Evolutionary conservation across 2,329 filamentous ascomycete genomes (phyloP).

Genomic region (Basipetospora chlamydospora): DNA sequence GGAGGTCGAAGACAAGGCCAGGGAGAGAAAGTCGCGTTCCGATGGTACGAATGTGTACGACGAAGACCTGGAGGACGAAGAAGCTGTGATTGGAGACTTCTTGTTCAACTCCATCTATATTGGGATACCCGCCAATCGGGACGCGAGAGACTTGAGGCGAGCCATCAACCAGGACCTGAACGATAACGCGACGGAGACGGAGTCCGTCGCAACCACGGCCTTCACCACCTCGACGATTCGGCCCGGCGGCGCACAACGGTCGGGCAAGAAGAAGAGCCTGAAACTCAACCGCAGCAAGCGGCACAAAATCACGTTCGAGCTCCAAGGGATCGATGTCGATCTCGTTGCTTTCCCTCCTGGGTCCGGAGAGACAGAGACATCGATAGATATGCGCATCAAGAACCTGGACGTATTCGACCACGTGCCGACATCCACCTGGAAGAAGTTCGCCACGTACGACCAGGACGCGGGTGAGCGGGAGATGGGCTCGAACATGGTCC

Average conservation of each 20-base stretch:
- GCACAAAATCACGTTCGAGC: conserved; percentile 92
- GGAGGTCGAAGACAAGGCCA: conserved; percentile 69
- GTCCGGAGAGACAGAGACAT: conserved; percentile 71
- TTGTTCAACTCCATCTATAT: conserved; percentile 99
- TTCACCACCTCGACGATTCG: conserved; percentile 43
- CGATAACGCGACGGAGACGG: conserved; percentile 75
- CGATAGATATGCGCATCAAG: conserved; percentile 67
- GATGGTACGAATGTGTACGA: conserved; percentile 39
- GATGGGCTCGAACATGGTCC: conserved; percentile 76
- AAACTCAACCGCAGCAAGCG: conserved; percentile 72
- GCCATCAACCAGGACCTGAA: conserved; percentile 84
- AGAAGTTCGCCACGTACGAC: conserved; percentile 92
- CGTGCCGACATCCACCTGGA: conserved; percentile 91
- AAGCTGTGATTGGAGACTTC: conserved; percentile 83
- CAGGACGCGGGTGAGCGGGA: conserved; percentile 76
- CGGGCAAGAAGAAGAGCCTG: conserved; percentile 46
- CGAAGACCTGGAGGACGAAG: conserved; percentile 60
- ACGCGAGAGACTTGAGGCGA: conserved; percentile 65
- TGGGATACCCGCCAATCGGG: conserved; percentile 71
- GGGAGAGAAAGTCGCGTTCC: conserved; percentile 51
- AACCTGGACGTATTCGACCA: conserved; percentile 90
- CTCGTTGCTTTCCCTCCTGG: conserved; percentile 64
- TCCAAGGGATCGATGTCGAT: conserved; percentile 72
- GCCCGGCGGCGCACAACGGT: conserved; percentile 22
- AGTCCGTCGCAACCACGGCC: conserved; percentile 70